Conservation (phyloP, 1,284 basidiomycete species). For the Pascua guehoae region DNA sequence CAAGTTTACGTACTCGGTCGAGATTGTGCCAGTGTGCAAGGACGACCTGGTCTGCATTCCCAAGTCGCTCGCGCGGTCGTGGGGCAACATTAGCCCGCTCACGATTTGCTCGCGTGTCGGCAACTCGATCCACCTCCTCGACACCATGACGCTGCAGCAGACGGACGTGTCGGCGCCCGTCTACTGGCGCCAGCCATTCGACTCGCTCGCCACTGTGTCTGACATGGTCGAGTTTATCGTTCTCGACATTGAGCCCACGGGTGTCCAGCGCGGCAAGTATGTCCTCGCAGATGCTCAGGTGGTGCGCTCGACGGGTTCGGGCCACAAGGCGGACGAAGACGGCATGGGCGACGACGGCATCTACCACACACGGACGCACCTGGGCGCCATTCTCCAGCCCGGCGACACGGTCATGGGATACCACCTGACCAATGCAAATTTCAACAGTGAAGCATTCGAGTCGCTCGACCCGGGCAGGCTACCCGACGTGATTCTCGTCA, state of each 20-base stretch:
- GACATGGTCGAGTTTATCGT: constrained; percentile 94
- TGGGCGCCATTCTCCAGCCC: constrained; percentile 90
- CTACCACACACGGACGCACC: constrained; percentile 92
- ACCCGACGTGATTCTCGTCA: constrained; percentile 89
- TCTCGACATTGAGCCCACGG: constrained; percentile 85
- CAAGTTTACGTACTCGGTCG: constrained; percentile 97
- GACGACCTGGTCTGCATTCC: constrained; percentile 94
- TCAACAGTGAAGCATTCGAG: constrained; percentile 85
- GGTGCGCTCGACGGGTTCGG: constrained; percentile 67
- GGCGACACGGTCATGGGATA: constrained; percentile 92
- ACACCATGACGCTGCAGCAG: constrained; percentile 78
- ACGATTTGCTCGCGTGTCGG: constrained; percentile 86
- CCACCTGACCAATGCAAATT: constrained; percentile 83
- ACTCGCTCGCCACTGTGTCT: constrained; percentile 71
- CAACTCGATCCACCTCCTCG: constrained; percentile 85
- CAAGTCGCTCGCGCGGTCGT: constrained; percentile 68
- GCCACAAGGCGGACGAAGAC: constrained; percentile 43
- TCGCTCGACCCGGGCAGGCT: constrained; percentile 67
- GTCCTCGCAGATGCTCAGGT: constrained; percentile 93
- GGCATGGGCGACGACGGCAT: constrained; percentile 64
- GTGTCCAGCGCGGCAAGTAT: constrained; percentile 65
- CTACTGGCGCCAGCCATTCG: constrained; percentile 89
- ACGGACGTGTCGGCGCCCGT: constrained; percentile 75
- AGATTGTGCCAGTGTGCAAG: constrained; percentile 95
- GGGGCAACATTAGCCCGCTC: constrained; percentile 84